Percentiles rank a stretch among this genome's conserved stretches.
Evolutionary conservation across 805 yeast species (phyloP).

Genomic region (Starmerella bombicola): DNA sequence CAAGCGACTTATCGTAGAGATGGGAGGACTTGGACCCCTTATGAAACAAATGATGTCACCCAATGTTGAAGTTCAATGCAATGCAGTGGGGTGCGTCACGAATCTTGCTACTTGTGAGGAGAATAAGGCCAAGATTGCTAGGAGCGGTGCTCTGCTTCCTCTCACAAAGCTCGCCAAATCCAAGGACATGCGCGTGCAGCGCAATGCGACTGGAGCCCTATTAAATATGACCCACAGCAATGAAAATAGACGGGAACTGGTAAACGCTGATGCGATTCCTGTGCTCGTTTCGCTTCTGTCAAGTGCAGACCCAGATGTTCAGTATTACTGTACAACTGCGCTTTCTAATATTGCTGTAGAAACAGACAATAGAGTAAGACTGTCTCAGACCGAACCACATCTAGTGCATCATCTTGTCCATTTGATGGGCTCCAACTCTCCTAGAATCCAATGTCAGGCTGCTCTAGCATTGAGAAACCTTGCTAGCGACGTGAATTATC

Average conservation of each 20-base stretch:
- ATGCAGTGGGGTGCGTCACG: slow-evolving; percentile 97
- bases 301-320: slow-evolving; percentile 88
- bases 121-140: slow-evolving; percentile 89
- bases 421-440: slow-evolving; percentile 84
- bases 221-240: slow-evolving; percentile 96
- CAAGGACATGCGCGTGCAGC: slow-evolving; percentile 87
- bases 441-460: slow-evolving; percentile 97
- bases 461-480: slow-evolving; percentile 89
- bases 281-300: slow-evolving; percentile 78
- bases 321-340: slow-evolving; percentile 96
- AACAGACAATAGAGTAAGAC: slow-evolving; percentile 73
- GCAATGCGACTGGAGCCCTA: slow-evolving; percentile 97
- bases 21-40: slow-evolving; percentile 95
- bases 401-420: slow-evolving; percentile 76
- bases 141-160: slow-evolving; percentile 90
- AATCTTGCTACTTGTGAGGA: slow-evolving; percentile 96
- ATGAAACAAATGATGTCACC: slow-evolving; percentile 96
- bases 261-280: slow-evolving; percentile 96
- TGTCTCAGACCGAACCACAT: slow-evolving; percentile 85
- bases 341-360: slow-evolving; percentile 95
- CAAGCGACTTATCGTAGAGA: slow-evolving; percentile 83
- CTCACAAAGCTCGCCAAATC: slow-evolving; percentile 89
- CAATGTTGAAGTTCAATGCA: slow-evolving; percentile 96
- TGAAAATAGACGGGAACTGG: slow-evolving; percentile 91
- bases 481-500: slow-evolving; percentile 93